Evolutionary conservation across 768 basidiomycete species (phyloP).

Genomic region (Pleurotus eryngii): DNA sequence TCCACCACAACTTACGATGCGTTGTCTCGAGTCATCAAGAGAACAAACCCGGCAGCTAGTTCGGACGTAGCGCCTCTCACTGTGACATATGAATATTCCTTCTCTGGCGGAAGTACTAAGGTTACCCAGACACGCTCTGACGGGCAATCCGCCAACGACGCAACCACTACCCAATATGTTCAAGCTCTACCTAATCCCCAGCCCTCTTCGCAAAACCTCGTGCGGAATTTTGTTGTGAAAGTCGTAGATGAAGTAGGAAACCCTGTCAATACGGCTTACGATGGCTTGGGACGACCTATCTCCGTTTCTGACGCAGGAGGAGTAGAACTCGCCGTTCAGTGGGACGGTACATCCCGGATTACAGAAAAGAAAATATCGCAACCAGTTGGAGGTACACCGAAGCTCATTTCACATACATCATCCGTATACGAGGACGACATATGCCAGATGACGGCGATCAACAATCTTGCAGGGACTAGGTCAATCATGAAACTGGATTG

Average conservation of each 20-base stretch:
- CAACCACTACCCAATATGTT: neutral
- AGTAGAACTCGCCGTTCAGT: neutral
- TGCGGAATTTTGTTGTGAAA: neutral
- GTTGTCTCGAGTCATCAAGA: neutral
- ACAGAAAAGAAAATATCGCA: neutral
- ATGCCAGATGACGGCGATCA: neutral
- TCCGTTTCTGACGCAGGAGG: neutral
- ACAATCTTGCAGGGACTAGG: neutral
- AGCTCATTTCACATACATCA: neutral
- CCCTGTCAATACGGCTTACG: neutral
- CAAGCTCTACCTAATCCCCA: slow-evolving; percentile 3
- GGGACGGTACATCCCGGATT: slow-evolving; percentile 1
- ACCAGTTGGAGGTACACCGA: neutral
- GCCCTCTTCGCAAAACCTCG: neutral
- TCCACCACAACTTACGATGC: neutral
- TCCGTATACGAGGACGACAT: slow-evolving; percentile 1
- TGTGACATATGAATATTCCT: neutral
- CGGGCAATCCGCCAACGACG: neutral
- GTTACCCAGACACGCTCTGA: slow-evolving; percentile 1
- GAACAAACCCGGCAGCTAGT: neutral
- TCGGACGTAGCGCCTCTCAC: neutral
- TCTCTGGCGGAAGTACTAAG: neutral
- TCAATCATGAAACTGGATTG: neutral
- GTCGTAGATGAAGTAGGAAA: neutral
- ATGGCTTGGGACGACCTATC: neutral